Percentiles rank a stretch among this genome's conserved stretches.
Conservation (phyloP, 1,139 yeast species). For the Yamadazyma aaseri region DNA sequence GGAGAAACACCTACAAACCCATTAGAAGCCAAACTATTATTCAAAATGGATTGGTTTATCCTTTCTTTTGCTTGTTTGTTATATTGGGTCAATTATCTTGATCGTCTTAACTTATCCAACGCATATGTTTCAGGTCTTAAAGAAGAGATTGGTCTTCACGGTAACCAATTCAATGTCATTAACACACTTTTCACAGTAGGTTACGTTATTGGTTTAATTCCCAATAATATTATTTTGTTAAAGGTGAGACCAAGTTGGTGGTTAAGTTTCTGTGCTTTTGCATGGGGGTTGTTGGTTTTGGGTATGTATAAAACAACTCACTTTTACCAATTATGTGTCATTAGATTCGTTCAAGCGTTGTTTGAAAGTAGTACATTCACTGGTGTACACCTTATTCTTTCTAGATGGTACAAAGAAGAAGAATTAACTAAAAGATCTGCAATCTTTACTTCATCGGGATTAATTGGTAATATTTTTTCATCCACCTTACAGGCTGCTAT, state of each 20-base stretch:
- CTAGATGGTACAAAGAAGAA: constrained; percentile 51
- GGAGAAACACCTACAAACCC: constrained; percentile 39
- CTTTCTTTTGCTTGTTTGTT: constrained; percentile 53
- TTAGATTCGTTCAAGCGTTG: constrained; percentile 54
- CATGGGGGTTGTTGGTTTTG: constrained; percentile 56
- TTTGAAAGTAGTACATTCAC: constrained; percentile 56
- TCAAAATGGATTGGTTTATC: constrained; percentile 57
- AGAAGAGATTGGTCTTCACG: constrained; percentile 49
- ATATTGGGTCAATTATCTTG: constrained; percentile 52
- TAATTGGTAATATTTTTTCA: constrained; percentile 50
- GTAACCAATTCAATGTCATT: constrained; percentile 47
- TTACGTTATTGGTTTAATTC: constrained; percentile 56
- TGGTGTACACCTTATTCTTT: constrained; percentile 53
- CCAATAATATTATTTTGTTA: constrained; percentile 51
- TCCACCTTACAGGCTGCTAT: constrained; percentile 37
- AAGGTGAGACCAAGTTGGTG: constrained; percentile 54
- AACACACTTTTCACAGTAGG: constrained; percentile 62
- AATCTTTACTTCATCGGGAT: constrained; percentile 52
- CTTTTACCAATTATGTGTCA: constrained; percentile 46
- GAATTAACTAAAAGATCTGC: constrained; percentile 49
- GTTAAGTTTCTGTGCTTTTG: constrained; percentile 52
- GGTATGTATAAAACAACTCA: constrained; percentile 46
- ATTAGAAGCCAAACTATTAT: constrained; percentile 38
- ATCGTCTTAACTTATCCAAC: constrained; percentile 47
- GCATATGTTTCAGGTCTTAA: constrained; percentile 66